Conservation (phyloP, 768 basidiomycete species). For the Tubosaeta sp. region DNA sequence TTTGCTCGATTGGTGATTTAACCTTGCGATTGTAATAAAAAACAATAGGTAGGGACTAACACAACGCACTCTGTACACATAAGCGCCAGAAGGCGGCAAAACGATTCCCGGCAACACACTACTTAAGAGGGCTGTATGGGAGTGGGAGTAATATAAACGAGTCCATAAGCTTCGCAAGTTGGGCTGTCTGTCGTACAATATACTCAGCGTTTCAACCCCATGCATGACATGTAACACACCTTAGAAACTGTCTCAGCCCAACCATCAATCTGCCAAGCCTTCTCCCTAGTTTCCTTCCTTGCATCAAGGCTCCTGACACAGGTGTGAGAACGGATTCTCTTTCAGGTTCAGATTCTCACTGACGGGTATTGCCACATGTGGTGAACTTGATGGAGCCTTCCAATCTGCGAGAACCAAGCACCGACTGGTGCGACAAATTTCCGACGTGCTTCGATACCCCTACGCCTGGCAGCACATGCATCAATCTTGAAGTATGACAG, state of each 20-base stretch:
- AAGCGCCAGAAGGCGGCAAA: neutral
- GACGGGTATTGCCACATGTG: conserved; percentile 98
- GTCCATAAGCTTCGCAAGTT: conserved; percentile 84
- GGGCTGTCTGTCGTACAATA: conserved; percentile 63
- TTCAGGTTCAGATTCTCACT: conserved; percentile 28
- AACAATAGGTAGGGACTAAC: too few species aligned
- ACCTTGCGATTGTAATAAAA: too few species aligned
- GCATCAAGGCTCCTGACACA: conserved; percentile 60
- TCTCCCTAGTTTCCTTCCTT: conserved; percentile 80
- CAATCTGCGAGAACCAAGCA: conserved; percentile 90
- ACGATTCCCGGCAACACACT: conserved; percentile 9
- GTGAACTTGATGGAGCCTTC: conserved; percentile 82
- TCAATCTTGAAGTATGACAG: conserved; percentile 1
- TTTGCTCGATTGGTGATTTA: too few species aligned
- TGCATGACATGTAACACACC: conserved; percentile 39
- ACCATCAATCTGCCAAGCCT: conserved; percentile 91
- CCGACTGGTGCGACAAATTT: conserved; percentile 83
- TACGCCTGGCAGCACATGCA: conserved; percentile 53
- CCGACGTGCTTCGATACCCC: conserved; percentile 89
- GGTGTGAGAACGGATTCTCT: conserved; percentile 8
- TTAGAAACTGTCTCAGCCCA: conserved; percentile 95
- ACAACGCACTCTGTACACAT: neutral
- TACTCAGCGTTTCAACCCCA: neutral
- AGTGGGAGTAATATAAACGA: conserved; percentile 77
- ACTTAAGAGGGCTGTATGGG: conserved; percentile 83